phyloP scores from a whole-genome alignment of 2,329 filamentous ascomycete species.

The Aspergillus sp. region DNA sequence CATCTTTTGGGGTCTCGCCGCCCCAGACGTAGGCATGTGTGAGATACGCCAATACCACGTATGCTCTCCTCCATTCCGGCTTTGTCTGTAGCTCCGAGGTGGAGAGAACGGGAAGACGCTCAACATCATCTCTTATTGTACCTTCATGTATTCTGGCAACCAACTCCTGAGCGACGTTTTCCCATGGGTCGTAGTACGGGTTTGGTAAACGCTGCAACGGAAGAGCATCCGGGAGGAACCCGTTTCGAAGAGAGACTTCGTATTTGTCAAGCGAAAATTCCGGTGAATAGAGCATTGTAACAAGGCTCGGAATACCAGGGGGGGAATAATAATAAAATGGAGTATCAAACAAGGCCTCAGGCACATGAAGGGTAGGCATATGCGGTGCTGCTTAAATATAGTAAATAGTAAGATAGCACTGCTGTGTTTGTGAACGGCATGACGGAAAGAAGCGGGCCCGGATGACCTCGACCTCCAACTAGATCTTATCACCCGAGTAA shows the following conservation, averaged over 20 bases:
- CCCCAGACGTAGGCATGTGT: conserved; percentile 86
- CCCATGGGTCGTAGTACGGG: conserved; percentile 89
- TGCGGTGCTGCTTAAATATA: not conserved
- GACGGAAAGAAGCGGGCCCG: conserved; percentile 6
- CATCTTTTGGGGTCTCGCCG: conserved; percentile 67
- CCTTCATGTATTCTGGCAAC: conserved; percentile 75
- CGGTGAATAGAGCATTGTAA: conserved; percentile 27
- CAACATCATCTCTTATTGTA: conserved; percentile 71
- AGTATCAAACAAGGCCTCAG: not conserved
- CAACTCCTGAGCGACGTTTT: conserved; percentile 73
- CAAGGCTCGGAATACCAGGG: not conserved
- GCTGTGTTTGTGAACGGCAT: not conserved
- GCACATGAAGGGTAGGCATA: not conserved
- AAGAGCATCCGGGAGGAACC: conserved; percentile 77
- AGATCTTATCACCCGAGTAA: not conserved
- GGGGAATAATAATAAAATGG: not conserved
- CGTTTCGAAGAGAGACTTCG: conserved; percentile 59
- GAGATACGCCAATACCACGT: conserved; percentile 72
- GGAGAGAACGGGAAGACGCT: conserved; percentile 74
- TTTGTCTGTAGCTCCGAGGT: conserved; percentile 74
- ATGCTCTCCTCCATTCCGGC: conserved; percentile 84
- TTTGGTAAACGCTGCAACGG: conserved; percentile 75
- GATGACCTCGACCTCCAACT: not conserved
- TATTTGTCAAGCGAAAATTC: conserved; percentile 62
- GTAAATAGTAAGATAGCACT: not conserved